Percentiles rank a stretch among this genome's conserved stretches.
Evolutionary conservation across 2,329 filamentous ascomycete genomes (phyloP).

Genomic region (Parastagonospora nodorum): DNA sequence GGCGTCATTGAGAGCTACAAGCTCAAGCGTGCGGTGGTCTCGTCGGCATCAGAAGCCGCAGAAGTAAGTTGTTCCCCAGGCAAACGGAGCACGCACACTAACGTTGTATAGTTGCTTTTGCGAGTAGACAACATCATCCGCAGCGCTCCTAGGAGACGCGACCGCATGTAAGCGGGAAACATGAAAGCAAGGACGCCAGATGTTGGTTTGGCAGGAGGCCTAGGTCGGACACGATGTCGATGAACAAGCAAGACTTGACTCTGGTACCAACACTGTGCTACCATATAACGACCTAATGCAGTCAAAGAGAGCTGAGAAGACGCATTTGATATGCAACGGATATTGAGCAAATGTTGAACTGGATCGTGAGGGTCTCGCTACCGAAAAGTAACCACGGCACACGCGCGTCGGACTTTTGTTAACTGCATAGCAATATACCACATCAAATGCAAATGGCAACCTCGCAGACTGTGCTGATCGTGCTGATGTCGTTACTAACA

Average conservation of each 20-base stretch:
- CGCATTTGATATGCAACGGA: conserved; percentile 4
- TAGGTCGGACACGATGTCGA: neutral
- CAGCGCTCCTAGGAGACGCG: conserved; percentile 81
- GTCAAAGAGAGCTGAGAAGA: conserved; percentile 12
- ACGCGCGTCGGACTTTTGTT: conserved; percentile 5
- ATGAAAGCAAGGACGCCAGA: neutral
- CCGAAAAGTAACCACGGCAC: conserved; percentile 3
- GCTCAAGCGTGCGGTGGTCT: conserved; percentile 96
- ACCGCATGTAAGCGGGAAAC: conserved; percentile 66
- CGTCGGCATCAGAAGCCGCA: conserved; percentile 91
- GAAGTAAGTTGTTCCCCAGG: conserved; percentile 67
- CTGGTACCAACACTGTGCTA: conserved; percentile 25
- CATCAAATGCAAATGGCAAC: neutral
- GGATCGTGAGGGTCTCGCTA: conserved; percentile 4
- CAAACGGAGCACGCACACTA: conserved; percentile 27
- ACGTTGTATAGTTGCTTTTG: conserved; percentile 70
- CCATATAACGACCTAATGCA: conserved; percentile 33
- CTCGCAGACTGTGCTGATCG: neutral
- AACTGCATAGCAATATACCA: conserved; percentile 5
- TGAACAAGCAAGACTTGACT: too few relatives aligned
- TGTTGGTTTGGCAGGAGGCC: neutral
- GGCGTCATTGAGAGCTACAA: conserved; percentile 99
- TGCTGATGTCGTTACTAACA: neutral
- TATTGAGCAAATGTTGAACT: neutral
- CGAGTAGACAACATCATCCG: conserved; percentile 98